Base-by-base conservation (phyloP, 148 eudicot genomes). In the Polygonum maritimum region DNA sequence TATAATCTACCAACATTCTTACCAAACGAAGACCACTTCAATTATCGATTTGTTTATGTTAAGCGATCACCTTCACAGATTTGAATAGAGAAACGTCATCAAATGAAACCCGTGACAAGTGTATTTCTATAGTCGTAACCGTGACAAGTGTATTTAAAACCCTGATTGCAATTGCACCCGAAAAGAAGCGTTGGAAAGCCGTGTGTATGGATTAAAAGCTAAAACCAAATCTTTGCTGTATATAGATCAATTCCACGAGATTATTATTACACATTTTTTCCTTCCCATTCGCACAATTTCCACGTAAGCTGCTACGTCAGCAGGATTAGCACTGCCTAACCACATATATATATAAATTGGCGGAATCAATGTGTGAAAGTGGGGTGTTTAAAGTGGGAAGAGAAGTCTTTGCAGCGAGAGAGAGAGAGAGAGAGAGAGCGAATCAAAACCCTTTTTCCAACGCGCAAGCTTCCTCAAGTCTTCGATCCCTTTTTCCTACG, bases 51-150 rank as follows among this genome's bases (percentile, higher is more conserved):
- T 54, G 9, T n/a, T 4, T 54, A 54, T 54, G n/a, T 19, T 0
- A 54, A 7, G 19, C 19, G 19, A 57, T 8, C 13, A 5, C 11
- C 22, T 19, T 2, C 21, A 51, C 16, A 51, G 6, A 57, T 18
- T 19, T 18, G 9, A 18, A 49, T 19, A 57, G 8, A 3, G 8
- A 21, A 10, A 57, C 33, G 14, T 18, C 19, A 10, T 62, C 69
- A 62, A 62, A 21, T 62, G 69, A 62, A 62, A 62, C 31, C 69
- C 69, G 69, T 62, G 69, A 62, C 69, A 62, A 62, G 69, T 62
- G 69, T 26, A 62, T n/a, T 54, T 18, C 19, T 1, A 19, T 54
- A 18, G 7, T 54, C 60, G 60, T n/a, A 62, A 62, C 36, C 69
- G 38, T 31, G 38, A 62, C 36, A 62, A 62, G 16, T 54, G 60